Conservation (phyloP, 306 rosid genomes). For the Vicia faba region DNA sequence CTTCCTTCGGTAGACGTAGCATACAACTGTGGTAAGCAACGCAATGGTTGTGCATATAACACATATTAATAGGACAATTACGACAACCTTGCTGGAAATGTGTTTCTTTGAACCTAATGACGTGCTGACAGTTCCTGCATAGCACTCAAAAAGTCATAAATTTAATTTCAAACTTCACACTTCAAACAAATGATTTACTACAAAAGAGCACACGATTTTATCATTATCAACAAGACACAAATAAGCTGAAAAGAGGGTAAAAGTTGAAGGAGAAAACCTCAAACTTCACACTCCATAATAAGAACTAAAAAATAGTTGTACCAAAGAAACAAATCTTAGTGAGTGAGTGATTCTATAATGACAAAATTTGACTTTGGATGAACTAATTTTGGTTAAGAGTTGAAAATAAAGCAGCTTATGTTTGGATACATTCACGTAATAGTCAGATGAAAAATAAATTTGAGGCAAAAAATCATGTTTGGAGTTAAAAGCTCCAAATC, state of each 20-base stretch:
- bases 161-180: conserved; percentile 28
- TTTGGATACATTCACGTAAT: background rate
- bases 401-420: background rate
- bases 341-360: background rate
- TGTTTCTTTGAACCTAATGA: conserved; percentile 60
- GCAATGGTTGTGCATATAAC: conserved; percentile 72
- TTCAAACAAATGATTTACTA: background rate
- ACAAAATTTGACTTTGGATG: background rate
- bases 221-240: conserved; percentile 16
- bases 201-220: background rate
- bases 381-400: background rate
- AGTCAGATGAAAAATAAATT: background rate
- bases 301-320: background rate
- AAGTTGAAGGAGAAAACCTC: conserved; percentile 6
- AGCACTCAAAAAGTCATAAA: conserved; percentile 35
- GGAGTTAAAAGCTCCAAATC: background rate
- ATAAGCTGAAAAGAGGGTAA: background rate
- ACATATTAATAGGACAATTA: conserved; percentile 63
- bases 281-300: conserved; percentile 5
- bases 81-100: conserved; percentile 66
- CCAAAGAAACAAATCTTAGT: conserved; percentile 8
- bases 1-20: conserved; percentile 64
- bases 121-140: conserved; percentile 62
- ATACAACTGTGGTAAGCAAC: conserved; percentile 60
- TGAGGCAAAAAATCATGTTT: background rate